These are phyloP conservation scores for Sabuloglossum arenarium DNA, from an alignment of 495 filamentous ascomycete species.

Conservation along the genomic window DNA sequence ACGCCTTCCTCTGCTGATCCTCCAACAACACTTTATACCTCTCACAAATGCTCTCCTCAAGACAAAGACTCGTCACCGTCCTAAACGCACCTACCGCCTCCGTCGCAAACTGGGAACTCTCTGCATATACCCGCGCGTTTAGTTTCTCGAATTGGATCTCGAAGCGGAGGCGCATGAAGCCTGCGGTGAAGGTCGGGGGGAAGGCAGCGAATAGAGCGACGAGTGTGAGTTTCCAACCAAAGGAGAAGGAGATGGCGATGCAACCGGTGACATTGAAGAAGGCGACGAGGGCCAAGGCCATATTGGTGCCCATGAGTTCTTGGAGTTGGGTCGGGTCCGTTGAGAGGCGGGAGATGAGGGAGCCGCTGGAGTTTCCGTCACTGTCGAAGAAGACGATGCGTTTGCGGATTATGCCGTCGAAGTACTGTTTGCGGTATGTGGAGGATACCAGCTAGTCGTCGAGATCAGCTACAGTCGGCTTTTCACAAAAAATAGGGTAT, in stretches of 20 bases:
- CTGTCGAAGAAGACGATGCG: slow-evolving; percentile 35
- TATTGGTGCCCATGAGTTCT: slow-evolving; percentile 36
- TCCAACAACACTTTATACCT: slow-evolving; percentile 28
- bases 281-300: slow-evolving; percentile 28
- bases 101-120: slow-evolving; percentile 33
- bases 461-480: not conserved
- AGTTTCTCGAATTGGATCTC: slow-evolving; percentile 30
- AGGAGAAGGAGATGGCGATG: slow-evolving; percentile 27
- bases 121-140: slow-evolving; percentile 29
- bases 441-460: slow-evolving; percentile 12
- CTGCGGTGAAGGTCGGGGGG: slow-evolving; percentile 27
- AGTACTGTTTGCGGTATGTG: slow-evolving; percentile 36
- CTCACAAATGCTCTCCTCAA: slow-evolving; percentile 28
- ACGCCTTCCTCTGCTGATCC: slow-evolving; percentile 28
- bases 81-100: slow-evolving; percentile 34
- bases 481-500: not conserved
- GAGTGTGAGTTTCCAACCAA: slow-evolving; percentile 36
- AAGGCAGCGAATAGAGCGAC: slow-evolving; percentile 27
- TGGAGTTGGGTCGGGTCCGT: slow-evolving; percentile 40
- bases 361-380: slow-evolving; percentile 26
- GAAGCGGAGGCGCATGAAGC: slow-evolving; percentile 29
- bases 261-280: slow-evolving; percentile 27
- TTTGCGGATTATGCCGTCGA: slow-evolving; percentile 33
- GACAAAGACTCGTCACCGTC: slow-evolving; percentile 32
- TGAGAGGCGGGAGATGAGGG: slow-evolving; percentile 28